A percentile compares a stretch with the other conserved stretches of the same genome.
Evolutionary conservation across 2,329 filamentous ascomycete genomes (phyloP).

Genomic region (Lachnellula arida): DNA sequence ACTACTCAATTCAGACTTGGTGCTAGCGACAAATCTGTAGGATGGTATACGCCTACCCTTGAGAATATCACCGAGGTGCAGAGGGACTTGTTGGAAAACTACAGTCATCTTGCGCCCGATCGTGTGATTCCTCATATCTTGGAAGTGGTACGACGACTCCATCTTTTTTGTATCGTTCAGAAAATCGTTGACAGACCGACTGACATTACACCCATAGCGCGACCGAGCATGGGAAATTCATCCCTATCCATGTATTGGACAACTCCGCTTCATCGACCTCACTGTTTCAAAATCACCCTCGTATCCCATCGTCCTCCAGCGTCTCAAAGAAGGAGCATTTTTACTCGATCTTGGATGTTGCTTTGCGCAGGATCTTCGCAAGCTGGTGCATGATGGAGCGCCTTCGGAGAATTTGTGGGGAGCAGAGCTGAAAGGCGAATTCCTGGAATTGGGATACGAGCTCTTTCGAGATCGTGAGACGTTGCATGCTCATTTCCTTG

Average conservation of each 20-base stretch:
- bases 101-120: constrained; percentile 10
- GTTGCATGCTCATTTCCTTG: constrained; percentile 31
- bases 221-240: constrained; percentile 17
- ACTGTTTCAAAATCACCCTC: constrained; percentile 1
- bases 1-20: neutral
- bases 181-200: neutral
- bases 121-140: constrained; percentile 10
- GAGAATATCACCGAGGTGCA: constrained; percentile 4
- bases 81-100: constrained; percentile 14
- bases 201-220: constrained; percentile 8
- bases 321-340: constrained; percentile 8
- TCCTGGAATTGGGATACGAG: constrained; percentile 35
- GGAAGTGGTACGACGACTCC: constrained; percentile 8
- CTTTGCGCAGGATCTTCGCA: constrained; percentile 37
- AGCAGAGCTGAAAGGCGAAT: constrained; percentile 31
- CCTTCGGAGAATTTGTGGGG: constrained; percentile 30
- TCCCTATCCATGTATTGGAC: constrained; percentile 24
- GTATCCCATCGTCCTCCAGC: constrained; percentile 14
- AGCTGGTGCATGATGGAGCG: constrained; percentile 35
- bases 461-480: constrained; percentile 34
- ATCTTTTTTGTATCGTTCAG: neutral
- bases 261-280: constrained; percentile 21
- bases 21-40: constrained; percentile 7
- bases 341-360: constrained; percentile 38
- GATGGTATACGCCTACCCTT: constrained; percentile 12